Evolutionary conservation across 495 filamentous ascomycete species (phyloP).

Genomic region (Hyaloscypha variabilis): DNA sequence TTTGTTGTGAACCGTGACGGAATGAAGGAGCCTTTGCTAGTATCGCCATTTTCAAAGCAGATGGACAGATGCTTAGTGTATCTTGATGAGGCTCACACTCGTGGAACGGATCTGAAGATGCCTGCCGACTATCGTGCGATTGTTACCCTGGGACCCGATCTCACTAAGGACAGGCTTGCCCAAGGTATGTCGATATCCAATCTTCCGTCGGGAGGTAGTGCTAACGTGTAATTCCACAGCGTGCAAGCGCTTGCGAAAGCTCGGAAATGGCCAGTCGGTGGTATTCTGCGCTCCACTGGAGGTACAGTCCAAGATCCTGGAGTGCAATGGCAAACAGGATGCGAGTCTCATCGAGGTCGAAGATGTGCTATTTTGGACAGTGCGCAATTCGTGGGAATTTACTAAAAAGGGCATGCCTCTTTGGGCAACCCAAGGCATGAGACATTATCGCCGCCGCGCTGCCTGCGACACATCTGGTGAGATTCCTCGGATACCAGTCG

Average conservation of each 20-base stretch:
- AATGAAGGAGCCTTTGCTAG: too few relatives aligned
- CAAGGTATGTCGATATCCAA: slow-evolving; percentile 63
- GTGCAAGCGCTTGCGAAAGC: slow-evolving; percentile 67
- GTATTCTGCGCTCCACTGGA: slow-evolving; percentile 58
- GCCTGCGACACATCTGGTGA: slow-evolving; percentile 16
- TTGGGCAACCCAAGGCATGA: slow-evolving; percentile 62
- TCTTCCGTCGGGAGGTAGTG: too few relatives aligned
- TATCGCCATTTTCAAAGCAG: too few relatives aligned
- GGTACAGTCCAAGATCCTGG: slow-evolving; percentile 36
- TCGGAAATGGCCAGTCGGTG: slow-evolving; percentile 64
- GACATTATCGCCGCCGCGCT: slow-evolving; percentile 40
- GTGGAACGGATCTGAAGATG: too few relatives aligned
- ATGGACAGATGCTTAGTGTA: too few relatives aligned
- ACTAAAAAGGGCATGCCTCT: slow-evolving; percentile 51
- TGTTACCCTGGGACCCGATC: slow-evolving; percentile 65
- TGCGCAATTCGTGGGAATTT: slow-evolving; percentile 57
- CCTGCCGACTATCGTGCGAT: slow-evolving; percentile 66
- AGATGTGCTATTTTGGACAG: slow-evolving; percentile 62
- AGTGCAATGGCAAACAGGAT: slow-evolving; percentile 1
- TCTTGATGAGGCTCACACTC: too few relatives aligned
- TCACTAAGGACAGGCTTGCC: slow-evolving; percentile 72
- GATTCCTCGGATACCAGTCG: too few relatives aligned
- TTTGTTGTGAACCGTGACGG: too few relatives aligned
- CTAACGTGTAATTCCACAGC: slow-evolving; percentile 42
- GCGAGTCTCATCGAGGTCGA: slow-evolving; percentile 37